Evolutionary conservation across 306 rosid species (phyloP).

Genomic region (Cucurbita ficifolia): DNA sequence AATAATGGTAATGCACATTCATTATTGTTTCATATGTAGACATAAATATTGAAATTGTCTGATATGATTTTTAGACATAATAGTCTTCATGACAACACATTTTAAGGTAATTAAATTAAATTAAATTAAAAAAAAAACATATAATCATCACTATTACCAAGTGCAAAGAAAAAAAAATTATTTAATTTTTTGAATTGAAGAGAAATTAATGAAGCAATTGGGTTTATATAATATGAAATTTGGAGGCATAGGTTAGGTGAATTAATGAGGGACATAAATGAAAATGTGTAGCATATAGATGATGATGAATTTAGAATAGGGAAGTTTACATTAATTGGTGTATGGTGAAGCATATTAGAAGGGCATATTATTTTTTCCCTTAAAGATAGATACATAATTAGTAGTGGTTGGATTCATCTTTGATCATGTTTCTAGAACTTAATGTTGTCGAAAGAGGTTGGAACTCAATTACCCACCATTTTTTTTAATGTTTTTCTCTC

Average conservation of each 20-base stretch:
- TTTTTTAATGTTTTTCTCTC: not conserved
- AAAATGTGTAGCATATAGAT: not conserved
- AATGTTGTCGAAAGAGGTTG: conserved; percentile 1
- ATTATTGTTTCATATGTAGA: too few species aligned
- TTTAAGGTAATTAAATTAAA: not conserved
- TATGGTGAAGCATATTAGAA: not conserved
- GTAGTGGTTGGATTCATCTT: not conserved
- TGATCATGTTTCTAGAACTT: conserved; percentile 2
- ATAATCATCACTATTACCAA: too few species aligned
- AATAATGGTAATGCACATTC: too few species aligned
- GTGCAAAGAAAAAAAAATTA: not conserved
- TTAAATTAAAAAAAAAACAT: too few species aligned
- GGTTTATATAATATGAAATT: too few species aligned
- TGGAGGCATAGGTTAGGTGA: not conserved
- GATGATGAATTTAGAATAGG: not conserved
- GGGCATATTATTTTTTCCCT: not conserved
- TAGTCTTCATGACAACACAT: not conserved
- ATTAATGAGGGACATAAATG: not conserved
- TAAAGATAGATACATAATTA: not conserved
- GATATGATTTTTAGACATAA: too few species aligned
- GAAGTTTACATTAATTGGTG: not conserved
- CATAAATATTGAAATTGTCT: too few species aligned
- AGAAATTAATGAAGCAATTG: too few species aligned
- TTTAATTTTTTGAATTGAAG: not conserved
- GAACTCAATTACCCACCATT: not conserved